A percentile compares a stretch with the other conserved stretches of the same genome.
phyloP scores from a whole-genome alignment of 1,139 yeast species.

The Sugiyamaella castrensis region DNA sequence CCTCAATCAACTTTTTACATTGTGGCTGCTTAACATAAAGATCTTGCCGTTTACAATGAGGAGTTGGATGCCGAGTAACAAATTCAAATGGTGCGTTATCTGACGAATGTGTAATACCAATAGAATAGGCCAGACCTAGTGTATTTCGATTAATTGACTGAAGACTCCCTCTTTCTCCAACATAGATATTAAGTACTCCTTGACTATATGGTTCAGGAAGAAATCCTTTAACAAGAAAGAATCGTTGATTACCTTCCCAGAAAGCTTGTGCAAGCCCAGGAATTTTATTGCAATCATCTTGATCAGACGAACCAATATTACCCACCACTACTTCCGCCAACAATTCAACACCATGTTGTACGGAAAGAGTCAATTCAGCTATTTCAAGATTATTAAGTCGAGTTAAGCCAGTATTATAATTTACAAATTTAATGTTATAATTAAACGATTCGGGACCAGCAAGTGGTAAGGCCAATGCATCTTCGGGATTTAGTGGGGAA shows the following conservation, averaged over 20 bases:
- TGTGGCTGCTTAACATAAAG: conserved; percentile 85
- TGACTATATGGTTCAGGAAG: conserved; percentile 64
- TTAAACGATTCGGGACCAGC: conserved; percentile 77
- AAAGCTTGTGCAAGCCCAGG: conserved; percentile 70
- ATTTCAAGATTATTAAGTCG: conserved; percentile 71
- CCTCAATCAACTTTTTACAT: conserved; percentile 54
- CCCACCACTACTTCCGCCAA: conserved; percentile 48
- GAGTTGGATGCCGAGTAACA: conserved; percentile 71
- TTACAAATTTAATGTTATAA: conserved; percentile 55
- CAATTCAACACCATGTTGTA: conserved; percentile 70
- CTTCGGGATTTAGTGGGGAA: conserved; percentile 77
- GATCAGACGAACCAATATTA: conserved; percentile 17
- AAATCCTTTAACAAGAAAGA: conserved; percentile 75
- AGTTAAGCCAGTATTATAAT: conserved; percentile 74
- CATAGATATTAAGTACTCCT: conserved; percentile 76
- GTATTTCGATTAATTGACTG: conserved; percentile 49
- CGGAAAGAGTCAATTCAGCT: conserved; percentile 69
- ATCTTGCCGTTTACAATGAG: conserved; percentile 67
- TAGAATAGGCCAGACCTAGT: conserved; percentile 65
- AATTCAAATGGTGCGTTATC: conserved; percentile 56
- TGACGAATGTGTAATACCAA: conserved; percentile 79
- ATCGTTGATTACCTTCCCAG: conserved; percentile 63
- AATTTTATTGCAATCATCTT: conserved; percentile 40
- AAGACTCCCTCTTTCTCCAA: conserved; percentile 56
- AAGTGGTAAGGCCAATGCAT: conserved; percentile 78